These are phyloP conservation scores for Russula brevipes DNA, from an alignment of 768 basidiomycete species.

Conservation along the genomic window DNA sequence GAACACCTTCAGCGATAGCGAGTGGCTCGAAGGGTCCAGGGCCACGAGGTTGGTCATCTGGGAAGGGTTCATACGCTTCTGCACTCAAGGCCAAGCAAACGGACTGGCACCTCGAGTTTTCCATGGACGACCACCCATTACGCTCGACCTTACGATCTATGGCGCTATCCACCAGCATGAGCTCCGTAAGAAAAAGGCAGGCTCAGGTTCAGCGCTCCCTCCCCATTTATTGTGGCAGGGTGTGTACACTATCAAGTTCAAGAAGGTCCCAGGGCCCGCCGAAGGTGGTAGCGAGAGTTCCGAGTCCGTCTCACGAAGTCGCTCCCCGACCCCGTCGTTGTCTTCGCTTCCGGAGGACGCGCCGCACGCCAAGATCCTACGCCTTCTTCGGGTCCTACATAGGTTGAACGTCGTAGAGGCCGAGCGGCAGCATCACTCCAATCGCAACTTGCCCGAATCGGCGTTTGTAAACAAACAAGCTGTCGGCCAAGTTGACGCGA, in stretches of 20 bases:
- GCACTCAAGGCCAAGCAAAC: constrained; percentile 88
- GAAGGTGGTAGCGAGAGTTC: constrained; percentile 38
- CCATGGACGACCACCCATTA: constrained; percentile 81
- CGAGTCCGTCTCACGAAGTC: constrained; percentile 45
- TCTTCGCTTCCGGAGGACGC: constrained; percentile 81
- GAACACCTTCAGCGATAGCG: constrained; percentile 64
- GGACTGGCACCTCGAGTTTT: constrained; percentile 97
- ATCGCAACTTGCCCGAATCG: constrained; percentile 64
- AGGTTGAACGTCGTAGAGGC: constrained; percentile 71
- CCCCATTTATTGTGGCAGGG: constrained; percentile 83
- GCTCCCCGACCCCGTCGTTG: constrained; percentile 61
- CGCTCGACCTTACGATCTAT: constrained; percentile 91
- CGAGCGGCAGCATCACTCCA: constrained; percentile 54
- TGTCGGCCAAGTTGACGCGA: constrained; percentile 94
- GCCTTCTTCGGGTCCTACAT: constrained; percentile 82
- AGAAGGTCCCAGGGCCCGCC: constrained; percentile 81
- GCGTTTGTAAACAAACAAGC: constrained; percentile 96
- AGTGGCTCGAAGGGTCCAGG: constrained; percentile 38
- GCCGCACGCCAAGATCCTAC: constrained; percentile 84
- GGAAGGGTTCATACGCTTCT: constrained; percentile 80
- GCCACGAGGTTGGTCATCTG: constrained; percentile 34
- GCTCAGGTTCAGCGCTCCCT: constrained; percentile 46
- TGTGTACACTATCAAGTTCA: constrained; percentile 87
- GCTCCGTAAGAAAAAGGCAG: constrained; percentile 55
- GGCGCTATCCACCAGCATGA: constrained; percentile 94